Evolutionary conservation across 805 yeast species (phyloP).

Genomic region (Cyberlindnera saturnus): DNA sequence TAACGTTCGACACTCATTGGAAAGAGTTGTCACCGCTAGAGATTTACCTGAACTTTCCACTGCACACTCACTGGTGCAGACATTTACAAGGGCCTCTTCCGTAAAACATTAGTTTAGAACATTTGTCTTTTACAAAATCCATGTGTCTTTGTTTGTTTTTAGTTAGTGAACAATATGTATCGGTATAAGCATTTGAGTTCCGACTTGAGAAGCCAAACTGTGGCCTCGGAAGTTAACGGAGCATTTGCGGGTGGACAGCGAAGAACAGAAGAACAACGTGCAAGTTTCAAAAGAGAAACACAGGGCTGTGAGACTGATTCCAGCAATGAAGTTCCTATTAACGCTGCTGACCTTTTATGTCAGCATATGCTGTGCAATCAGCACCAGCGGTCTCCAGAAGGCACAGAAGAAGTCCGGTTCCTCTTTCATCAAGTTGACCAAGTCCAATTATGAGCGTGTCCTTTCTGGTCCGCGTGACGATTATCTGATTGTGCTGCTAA

Average conservation of each 20-base stretch:
- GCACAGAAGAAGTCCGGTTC: conserved; percentile 25
- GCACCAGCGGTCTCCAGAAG: conserved; percentile 20
- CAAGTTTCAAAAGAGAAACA: not conserved
- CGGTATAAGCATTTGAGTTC: too few species aligned
- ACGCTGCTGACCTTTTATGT: conserved; percentile 4
- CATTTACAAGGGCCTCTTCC: conserved; percentile 8
- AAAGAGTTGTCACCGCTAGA: conserved; percentile 11
- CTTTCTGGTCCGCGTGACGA: conserved; percentile 63
- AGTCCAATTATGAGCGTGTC: conserved; percentile 49
- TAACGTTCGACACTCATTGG: conserved; percentile 9
- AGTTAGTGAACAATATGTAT: too few species aligned
- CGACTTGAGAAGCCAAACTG: not conserved
- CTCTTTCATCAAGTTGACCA: conserved; percentile 46
- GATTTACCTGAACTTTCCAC: conserved; percentile 14
- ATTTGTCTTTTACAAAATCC: not conserved
- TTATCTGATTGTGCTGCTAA: conserved; percentile 60
- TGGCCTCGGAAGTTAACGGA: not conserved
- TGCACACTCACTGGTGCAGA: conserved; percentile 11
- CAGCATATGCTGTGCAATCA: conserved; percentile 10
- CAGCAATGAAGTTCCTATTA: conserved; percentile 4
- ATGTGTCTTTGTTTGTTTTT: not conserved
- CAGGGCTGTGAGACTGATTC: not conserved
- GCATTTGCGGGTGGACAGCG: not conserved
- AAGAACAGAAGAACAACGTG: not conserved
- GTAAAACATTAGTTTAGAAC: not conserved